Percentiles rank a stretch among this genome's conserved stretches.
Conservation (phyloP, 2,329 filamentous ascomycete species). For the Rutstroemia sp. region DNA sequence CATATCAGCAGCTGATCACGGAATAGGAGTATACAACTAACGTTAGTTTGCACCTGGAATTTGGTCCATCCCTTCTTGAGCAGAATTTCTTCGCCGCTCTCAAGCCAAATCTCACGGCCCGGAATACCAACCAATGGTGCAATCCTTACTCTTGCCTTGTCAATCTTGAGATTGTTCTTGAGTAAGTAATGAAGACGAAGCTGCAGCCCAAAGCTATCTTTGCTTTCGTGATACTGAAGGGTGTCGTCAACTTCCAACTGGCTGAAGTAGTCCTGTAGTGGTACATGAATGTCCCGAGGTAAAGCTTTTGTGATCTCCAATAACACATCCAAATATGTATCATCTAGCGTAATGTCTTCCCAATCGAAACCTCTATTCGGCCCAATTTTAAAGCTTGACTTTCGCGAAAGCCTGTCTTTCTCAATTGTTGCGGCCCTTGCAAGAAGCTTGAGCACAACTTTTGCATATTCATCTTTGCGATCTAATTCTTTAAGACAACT, state of each 20-base stretch:
- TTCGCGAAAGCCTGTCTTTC: conserved; percentile 39
- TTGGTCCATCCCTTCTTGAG: conserved; percentile 40
- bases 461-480: conserved; percentile 71
- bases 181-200: conserved; percentile 66
- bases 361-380: conserved; percentile 7
- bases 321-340: conserved; percentile 27
- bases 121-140: conserved; percentile 47
- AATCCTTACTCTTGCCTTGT: conserved; percentile 58
- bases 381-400: conserved; percentile 21
- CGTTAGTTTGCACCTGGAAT: conserved; percentile 39
- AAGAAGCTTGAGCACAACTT: conserved; percentile 66
- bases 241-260: conserved; percentile 59
- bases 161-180: conserved; percentile 59
- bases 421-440: conserved; percentile 56
- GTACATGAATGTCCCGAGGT: conserved; percentile 56
- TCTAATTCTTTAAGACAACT: conserved; percentile 72
- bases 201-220: conserved; percentile 67
- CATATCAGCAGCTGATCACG: conserved; percentile 24
- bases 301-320: conserved; percentile 30
- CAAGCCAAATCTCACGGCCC: conserved; percentile 60
- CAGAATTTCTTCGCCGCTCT: conserved; percentile 34
- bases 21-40: conserved; percentile 24
- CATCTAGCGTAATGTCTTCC: conserved; percentile 15
- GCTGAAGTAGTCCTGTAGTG: conserved; percentile 67
- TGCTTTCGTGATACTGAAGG: conserved; percentile 60